phyloP scores from a whole-genome alignment of 306 rosid species.

The Abrus pulchellus region DNA sequence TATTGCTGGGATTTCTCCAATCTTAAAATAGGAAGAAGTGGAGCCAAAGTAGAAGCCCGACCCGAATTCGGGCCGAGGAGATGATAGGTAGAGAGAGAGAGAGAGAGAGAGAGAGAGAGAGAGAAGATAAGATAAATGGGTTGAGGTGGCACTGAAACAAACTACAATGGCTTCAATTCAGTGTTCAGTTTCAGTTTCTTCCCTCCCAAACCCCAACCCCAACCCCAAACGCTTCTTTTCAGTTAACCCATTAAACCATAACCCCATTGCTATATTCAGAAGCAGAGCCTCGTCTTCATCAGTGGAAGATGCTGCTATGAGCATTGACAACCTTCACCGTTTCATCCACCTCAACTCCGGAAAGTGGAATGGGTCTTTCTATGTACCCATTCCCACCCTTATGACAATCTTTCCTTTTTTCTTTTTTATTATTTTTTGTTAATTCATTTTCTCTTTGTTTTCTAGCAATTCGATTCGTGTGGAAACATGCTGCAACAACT shows the following conservation, averaged over 20 bases:
- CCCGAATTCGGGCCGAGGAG: too few relatives aligned
- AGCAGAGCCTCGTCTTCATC: constrained; percentile 53
- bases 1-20: too few relatives aligned
- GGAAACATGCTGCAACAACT: constrained; percentile 84
- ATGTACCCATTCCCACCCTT: constrained; percentile 52
- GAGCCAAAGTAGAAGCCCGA: too few relatives aligned
- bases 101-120: too few relatives aligned
- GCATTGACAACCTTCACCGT: constrained; percentile 73
- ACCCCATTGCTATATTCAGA: constrained; percentile 38
- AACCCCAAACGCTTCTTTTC: constrained; percentile 18
- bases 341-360: constrained; percentile 76
- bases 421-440: background rate
- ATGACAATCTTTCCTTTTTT: background rate
- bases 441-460: background rate
- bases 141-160: too few relatives aligned
- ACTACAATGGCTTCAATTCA: constrained; percentile 39
- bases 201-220: constrained; percentile 19
- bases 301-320: constrained; percentile 69
- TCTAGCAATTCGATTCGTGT: constrained; percentile 85
- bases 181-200: constrained; percentile 47
- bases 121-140: too few relatives aligned
- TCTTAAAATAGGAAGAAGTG: too few relatives aligned
- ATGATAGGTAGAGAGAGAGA: too few relatives aligned
- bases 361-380: constrained; percentile 92
- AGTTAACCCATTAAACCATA: constrained; percentile 17